Evolutionary conservation across 1,139 yeast species (phyloP).

Genomic region (Diutina neorugosa): DNA sequence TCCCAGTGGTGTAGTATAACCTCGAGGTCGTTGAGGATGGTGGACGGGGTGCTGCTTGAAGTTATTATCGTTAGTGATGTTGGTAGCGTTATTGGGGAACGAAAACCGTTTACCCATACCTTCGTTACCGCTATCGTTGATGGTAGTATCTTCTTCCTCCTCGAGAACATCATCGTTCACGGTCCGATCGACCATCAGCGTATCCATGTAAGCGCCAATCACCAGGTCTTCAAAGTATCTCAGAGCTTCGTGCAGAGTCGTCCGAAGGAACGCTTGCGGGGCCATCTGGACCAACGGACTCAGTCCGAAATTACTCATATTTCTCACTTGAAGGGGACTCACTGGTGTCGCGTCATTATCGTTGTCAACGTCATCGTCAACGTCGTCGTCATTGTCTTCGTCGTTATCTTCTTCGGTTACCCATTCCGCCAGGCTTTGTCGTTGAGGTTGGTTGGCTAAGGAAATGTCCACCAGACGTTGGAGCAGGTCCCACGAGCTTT

Average conservation of each 20-base stretch:
- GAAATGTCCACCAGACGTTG: background rate
- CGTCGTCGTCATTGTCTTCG: background rate
- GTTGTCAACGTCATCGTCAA: too few species aligned
- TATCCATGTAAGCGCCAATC: conserved; percentile 2
- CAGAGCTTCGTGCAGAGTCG: background rate
- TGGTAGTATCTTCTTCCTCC: background rate
- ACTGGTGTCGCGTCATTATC: background rate
- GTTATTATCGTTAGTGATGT: background rate
- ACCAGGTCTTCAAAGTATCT: conserved; percentile 1
- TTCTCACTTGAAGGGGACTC: background rate
- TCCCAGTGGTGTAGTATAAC: background rate
- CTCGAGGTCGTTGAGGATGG: background rate
- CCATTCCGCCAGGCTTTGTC: background rate
- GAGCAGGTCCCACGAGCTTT: background rate
- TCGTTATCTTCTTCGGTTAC: background rate
- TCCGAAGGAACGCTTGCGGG: background rate
- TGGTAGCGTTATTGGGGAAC: background rate
- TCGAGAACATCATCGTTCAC: background rate
- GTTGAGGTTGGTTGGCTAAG: background rate
- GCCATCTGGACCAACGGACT: background rate
- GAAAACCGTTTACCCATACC: background rate
- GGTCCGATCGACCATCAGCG: background rate
- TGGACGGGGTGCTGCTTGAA: background rate
- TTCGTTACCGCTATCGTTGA: background rate
- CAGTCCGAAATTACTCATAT: background rate